A percentile compares a stretch with the other conserved stretches of the same genome.
Evolutionary conservation across 139 green algal species (phyloP).

Genomic region (Dunaliella primolecta): DNA sequence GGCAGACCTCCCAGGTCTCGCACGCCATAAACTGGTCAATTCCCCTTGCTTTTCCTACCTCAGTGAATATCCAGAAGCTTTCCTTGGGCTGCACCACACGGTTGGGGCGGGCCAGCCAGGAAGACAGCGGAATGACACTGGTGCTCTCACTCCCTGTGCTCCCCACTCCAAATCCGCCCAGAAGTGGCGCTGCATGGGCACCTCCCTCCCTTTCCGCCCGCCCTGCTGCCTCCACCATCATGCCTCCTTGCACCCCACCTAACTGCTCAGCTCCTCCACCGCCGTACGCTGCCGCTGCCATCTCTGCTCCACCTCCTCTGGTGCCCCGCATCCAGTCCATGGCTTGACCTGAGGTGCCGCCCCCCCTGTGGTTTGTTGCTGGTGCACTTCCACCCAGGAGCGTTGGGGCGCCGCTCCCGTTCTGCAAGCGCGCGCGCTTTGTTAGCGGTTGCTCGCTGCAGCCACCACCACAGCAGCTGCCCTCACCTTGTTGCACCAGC

Average conservation of each 20-base stretch:
- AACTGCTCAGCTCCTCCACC: background rate
- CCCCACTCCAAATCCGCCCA: background rate
- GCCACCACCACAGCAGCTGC: too few species aligned
- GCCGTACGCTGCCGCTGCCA: background rate
- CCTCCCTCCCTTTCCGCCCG: background rate
- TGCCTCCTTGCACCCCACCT: background rate
- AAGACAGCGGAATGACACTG: background rate
- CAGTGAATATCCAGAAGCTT: slow-evolving; percentile 58
- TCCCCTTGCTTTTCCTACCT: too few species aligned
- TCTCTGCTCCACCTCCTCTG: background rate
- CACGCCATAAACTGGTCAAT: too few species aligned
- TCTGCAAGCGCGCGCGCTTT: background rate
- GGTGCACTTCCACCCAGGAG: background rate
- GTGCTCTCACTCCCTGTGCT: background rate
- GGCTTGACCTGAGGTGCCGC: too few species aligned
- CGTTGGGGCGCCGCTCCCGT: too few species aligned
- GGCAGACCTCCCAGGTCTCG: too few species aligned
- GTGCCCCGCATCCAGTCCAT: too few species aligned
- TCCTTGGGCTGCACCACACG: slow-evolving; percentile 40
- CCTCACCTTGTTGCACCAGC: background rate
- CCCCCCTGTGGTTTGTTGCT: too few species aligned
- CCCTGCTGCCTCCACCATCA: background rate
- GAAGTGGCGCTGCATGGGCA: background rate
- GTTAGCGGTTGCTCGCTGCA: background rate
- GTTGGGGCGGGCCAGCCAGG: slow-evolving; percentile 36